phyloP scores from a whole-genome alignment of 2,329 filamentous ascomycete genomes.

The Penicillium paneum region DNA sequence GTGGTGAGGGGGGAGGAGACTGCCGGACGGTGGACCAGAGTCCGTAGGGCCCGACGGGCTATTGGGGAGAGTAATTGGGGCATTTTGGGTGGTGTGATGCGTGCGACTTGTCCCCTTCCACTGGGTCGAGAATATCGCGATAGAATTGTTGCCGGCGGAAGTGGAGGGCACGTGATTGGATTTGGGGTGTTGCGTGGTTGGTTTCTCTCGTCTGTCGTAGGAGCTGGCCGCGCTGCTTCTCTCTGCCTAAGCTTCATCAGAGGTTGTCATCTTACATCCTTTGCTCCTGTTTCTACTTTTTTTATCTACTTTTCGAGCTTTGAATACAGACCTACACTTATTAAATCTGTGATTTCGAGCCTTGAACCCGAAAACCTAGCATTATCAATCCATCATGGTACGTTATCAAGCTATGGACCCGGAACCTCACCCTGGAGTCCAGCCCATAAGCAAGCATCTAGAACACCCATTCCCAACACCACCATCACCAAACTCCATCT shows the following conservation, averaged over 20 bases:
- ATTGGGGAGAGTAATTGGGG: constrained; percentile 35
- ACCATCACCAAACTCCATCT: neutral
- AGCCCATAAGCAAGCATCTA: constrained; percentile 8
- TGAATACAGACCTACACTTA: neutral
- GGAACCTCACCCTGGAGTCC: constrained; percentile 7
- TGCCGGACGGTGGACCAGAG: constrained; percentile 29
- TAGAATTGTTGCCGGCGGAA: constrained; percentile 9
- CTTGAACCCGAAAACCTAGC: neutral
- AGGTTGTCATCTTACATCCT: constrained; percentile 18
- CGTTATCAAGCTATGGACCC: constrained; percentile 24
- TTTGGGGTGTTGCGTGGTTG: constrained; percentile 22
- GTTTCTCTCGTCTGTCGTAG: constrained; percentile 26
- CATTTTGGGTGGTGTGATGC: constrained; percentile 23
- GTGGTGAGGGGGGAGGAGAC: constrained; percentile 22
- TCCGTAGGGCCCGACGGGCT: constrained; percentile 36
- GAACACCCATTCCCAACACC: neutral
- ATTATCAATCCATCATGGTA: constrained; percentile 29
- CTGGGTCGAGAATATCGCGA: constrained; percentile 13
- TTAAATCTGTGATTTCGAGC: neutral
- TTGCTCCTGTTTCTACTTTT: constrained; percentile 8
- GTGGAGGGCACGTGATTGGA: constrained; percentile 22
- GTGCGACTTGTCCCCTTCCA: neutral
- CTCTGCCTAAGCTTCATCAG: constrained; percentile 21
- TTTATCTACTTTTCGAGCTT: constrained; percentile 5
- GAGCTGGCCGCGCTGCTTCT: constrained; percentile 38